Conservation (phyloP, 2,329 filamentous ascomycete species). For the Tolypocladium pustulatum region DNA sequence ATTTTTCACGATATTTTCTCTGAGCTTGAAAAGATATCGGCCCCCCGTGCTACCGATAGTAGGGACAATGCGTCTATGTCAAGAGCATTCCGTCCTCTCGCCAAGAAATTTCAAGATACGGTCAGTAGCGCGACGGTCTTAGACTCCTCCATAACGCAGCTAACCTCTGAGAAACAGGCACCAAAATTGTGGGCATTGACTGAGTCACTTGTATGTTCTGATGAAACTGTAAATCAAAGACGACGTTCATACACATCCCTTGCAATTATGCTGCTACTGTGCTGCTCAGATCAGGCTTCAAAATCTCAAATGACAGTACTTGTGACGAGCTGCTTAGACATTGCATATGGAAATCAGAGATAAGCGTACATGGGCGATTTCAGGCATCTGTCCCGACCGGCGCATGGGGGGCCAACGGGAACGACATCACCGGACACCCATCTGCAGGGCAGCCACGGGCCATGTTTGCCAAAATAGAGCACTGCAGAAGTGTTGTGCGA, state of each 20-base stretch:
- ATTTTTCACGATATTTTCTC: neutral
- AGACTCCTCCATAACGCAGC: too few species aligned
- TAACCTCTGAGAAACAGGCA: neutral
- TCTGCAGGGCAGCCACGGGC: too few species aligned
- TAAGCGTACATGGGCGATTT: neutral
- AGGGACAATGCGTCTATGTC: neutral
- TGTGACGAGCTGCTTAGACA: neutral
- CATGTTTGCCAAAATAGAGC: too few species aligned
- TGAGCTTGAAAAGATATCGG: neutral
- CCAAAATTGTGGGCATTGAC: neutral
- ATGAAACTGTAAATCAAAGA: conserved; percentile 1
- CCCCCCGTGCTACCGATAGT: neutral
- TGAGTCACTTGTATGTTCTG: neutral
- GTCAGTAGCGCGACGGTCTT: neutral
- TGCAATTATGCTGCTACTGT: conserved; percentile 2
- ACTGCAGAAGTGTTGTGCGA: too few species aligned
- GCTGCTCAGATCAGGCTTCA: conserved; percentile 1
- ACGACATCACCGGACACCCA: too few species aligned
- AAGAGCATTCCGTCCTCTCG: neutral
- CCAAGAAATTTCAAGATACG: neutral
- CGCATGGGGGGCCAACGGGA: too few species aligned
- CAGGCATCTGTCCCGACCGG: too few species aligned
- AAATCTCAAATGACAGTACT: conserved; percentile 1
- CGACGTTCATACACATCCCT: conserved; percentile 3
- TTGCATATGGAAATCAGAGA: neutral